Conservation (phyloP, 2,329 filamentous ascomycete species). For the Colletotrichum lini region DNA sequence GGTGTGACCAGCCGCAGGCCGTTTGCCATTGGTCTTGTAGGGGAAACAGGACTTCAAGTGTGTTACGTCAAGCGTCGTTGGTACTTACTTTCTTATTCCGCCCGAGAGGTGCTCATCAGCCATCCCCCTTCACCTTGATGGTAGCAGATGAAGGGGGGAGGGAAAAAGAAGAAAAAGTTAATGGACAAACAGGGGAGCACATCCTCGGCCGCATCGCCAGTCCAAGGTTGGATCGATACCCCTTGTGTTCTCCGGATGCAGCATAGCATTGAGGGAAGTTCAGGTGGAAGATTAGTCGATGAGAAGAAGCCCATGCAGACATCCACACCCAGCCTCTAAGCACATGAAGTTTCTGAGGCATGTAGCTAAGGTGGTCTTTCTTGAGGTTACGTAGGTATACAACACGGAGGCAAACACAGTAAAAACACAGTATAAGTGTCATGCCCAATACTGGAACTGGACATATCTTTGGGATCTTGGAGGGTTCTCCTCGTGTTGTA, state of each 20-base stretch:
- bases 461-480: not conserved
- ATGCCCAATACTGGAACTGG: too few relatives aligned
- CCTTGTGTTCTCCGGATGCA: not conserved
- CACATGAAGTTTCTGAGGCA: too few relatives aligned
- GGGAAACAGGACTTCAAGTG: not conserved
- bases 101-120: not conserved
- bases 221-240: not conserved
- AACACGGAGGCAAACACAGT: too few relatives aligned
- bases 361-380: too few relatives aligned
- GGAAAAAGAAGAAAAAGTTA: too few relatives aligned
- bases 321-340: not conserved
- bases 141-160: not conserved
- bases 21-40: not conserved
- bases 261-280: not conserved
- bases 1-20: not conserved
- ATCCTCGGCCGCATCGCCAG: not conserved
- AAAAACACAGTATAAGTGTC: too few relatives aligned
- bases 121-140: slow-evolving; percentile 2
- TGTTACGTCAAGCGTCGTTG: not conserved
- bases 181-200: not conserved
- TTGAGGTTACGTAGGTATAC: too few relatives aligned
- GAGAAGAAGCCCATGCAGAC: not conserved
- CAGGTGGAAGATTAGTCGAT: not conserved
- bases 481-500: not conserved
- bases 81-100: slow-evolving; percentile 21